A percentile compares a stretch with the other conserved stretches of the same genome.
phyloP scores from a whole-genome alignment of 1,139 yeast genomes.

The Saccharomyces pastorianus region DNA sequence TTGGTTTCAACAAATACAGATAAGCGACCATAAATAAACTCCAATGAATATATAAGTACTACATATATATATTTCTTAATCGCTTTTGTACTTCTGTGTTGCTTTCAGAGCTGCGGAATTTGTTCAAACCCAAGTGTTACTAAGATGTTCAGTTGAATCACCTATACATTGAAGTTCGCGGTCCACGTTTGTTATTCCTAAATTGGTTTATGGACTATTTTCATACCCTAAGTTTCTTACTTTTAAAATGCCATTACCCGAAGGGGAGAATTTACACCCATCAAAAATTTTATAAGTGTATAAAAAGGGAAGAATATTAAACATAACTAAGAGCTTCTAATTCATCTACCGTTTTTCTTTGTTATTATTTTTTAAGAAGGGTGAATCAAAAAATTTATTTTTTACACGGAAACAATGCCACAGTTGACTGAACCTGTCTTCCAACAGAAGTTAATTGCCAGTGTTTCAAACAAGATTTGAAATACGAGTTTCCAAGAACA shows the following conservation, averaged over 20 bases:
- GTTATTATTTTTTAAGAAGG: conserved; percentile 14
- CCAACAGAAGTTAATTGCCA: conserved; percentile 34
- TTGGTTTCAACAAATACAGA: conserved; percentile 99
- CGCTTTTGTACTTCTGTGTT: background rate
- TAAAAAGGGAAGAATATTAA: background rate
- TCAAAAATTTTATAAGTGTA: background rate
- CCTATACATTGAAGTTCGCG: background rate
- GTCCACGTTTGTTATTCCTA: background rate
- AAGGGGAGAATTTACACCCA: too few relatives aligned
- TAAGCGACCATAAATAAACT: conserved; percentile 35
- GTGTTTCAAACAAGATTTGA: conserved; percentile 28
- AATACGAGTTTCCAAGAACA: conserved; percentile 33
- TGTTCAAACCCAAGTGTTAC: background rate
- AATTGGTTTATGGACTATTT: too few relatives aligned
- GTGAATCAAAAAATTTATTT: conserved; percentile 27
- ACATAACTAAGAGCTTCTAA: too few relatives aligned
- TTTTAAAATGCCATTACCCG: background rate
- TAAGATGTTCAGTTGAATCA: background rate
- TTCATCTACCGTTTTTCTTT: background rate
- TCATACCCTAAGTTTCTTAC: background rate
- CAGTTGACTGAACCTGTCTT: conserved; percentile 32
- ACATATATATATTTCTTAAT: background rate
- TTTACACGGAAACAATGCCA: conserved; percentile 32
- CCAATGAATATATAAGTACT: background rate
- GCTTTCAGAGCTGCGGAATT: background rate